Conservation (phyloP, 345 rosid species). For the Dimocarpus longan region DNA sequence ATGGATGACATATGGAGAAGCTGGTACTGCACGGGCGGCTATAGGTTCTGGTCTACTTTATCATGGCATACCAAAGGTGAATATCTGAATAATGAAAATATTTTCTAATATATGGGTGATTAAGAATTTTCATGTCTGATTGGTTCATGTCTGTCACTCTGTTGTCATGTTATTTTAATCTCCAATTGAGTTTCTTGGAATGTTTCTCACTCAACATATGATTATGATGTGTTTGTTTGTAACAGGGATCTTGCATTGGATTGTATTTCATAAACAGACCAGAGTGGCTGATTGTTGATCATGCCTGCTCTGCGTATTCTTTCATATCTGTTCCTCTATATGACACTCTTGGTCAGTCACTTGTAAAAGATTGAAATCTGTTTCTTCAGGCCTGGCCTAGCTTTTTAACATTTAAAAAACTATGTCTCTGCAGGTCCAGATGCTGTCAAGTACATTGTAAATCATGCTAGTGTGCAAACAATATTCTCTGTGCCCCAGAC, state of each 20-base stretch:
- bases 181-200: conserved; percentile 1
- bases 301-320: conserved; percentile 94
- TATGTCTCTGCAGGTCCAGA: conserved; percentile 74
- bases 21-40: conserved; percentile 78
- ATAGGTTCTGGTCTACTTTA: conserved; percentile 80
- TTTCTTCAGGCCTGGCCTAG: background rate
- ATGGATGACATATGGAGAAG: conserved; percentile 99
- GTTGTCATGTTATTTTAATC: background rate
- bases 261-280: conserved; percentile 92
- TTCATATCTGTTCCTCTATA: conserved; percentile 89
- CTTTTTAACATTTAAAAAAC: conserved; percentile 13
- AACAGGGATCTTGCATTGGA: conserved; percentile 83
- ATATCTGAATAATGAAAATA: background rate
- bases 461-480: conserved; percentile 83
- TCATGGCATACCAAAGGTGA: conserved; percentile 73
- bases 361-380: conserved; percentile 15
- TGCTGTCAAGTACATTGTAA: conserved; percentile 84
- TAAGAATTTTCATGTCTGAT: background rate
- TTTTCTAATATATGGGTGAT: conserved; percentile 8
- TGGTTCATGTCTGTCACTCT: conserved; percentile 8
- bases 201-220: conserved; percentile 16
- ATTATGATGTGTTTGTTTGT: conserved; percentile 17
- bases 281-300: conserved; percentile 94
- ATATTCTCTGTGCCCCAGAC: conserved; percentile 91
- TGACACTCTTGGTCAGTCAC: conserved; percentile 83